Evolutionary conservation across 768 basidiomycete genomes (phyloP), one percentile per base, ranked within the genome.

Genomic region (Lepiota subincarnata): DNA sequence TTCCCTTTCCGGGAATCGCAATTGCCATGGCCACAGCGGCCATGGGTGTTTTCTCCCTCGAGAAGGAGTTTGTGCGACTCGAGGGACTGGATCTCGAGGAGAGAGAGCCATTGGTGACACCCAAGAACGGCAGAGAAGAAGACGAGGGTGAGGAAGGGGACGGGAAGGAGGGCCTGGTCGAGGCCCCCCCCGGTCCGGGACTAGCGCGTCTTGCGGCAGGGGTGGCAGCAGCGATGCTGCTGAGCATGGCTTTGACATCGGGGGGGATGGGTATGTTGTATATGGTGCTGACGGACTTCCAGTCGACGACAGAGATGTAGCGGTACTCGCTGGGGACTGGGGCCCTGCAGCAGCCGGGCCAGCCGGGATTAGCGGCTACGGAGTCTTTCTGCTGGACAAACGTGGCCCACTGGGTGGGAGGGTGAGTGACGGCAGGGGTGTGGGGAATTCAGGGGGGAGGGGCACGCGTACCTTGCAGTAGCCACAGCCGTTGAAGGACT

Each of bases 341-440:
- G 0, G 89, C 73, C n/a, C 89, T 83, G 74, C 90, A 93, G 73
- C 90, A 93, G 36, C 90, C 90, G 38, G 91, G 91, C 88, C 89
- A 92, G 18, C 90, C 90, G 31, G 79, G 80, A 61, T 92, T 92
- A 64, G 77, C 72, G 64, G 79, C 14, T 80, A 80, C 28, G 78
- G 69, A 48, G 71, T 70, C 63, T 39, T 53, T 83, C 83, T 54
- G 79, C 62, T 14, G 76, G 71, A 31, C 79, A 65, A 20, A 76
- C 71, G 11, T 81, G 81, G 87, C 87, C 89, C 88, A 91, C 89
- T 90, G 70, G 47, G 55, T 41, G 42, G 20, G 38, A 47, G 59
- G n/a, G 55, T 64, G 63, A 64, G 66, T 61, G 62, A 60, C 57
- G 59, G 43, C 53, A 43, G 10, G 55, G 59, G 62, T 2, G 5